A percentile compares a stretch with the other conserved stretches of the same genome.
phyloP scores from a whole-genome alignment of 83 land plant species.

The Picea abies region DNA sequence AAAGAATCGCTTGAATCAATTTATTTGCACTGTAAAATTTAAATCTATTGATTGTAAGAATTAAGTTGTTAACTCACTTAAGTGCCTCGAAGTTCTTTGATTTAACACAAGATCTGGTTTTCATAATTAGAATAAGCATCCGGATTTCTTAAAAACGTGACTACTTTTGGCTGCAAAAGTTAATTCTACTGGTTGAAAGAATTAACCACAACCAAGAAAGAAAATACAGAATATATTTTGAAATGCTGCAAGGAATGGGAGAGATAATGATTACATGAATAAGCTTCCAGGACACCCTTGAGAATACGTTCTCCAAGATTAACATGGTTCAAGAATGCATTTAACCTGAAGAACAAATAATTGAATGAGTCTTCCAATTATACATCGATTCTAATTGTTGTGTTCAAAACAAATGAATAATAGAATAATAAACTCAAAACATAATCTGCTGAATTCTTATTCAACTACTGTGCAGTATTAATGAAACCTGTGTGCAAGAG shows the following conservation, averaged over 20 bases:
- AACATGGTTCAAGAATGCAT: constrained; percentile 56
- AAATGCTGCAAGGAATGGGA: background rate
- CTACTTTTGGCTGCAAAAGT: too few relatives aligned
- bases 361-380: background rate
- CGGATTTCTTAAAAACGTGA: too few relatives aligned
- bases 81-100: too few relatives aligned
- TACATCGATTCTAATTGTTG: background rate
- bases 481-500: constrained; percentile 70
- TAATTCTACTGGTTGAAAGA: background rate
- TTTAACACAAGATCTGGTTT: too few relatives aligned
- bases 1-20: too few relatives aligned
- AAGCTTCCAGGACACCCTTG: constrained; percentile 81
- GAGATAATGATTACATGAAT: constrained; percentile 60
- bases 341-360: constrained; percentile 49
- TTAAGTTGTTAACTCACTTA: too few relatives aligned
- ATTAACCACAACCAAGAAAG: background rate
- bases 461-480: constrained; percentile 34
- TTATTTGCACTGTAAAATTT: too few relatives aligned
- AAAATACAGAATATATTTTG: background rate
- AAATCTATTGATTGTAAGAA: too few relatives aligned
- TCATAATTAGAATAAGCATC: too few relatives aligned
- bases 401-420: background rate
- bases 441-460: background rate
- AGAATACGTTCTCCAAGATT: constrained; percentile 81
- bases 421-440: constrained; percentile 1